Conservation (phyloP, 1,284 basidiomycete species). For the Leccinum solheimii region DNA sequence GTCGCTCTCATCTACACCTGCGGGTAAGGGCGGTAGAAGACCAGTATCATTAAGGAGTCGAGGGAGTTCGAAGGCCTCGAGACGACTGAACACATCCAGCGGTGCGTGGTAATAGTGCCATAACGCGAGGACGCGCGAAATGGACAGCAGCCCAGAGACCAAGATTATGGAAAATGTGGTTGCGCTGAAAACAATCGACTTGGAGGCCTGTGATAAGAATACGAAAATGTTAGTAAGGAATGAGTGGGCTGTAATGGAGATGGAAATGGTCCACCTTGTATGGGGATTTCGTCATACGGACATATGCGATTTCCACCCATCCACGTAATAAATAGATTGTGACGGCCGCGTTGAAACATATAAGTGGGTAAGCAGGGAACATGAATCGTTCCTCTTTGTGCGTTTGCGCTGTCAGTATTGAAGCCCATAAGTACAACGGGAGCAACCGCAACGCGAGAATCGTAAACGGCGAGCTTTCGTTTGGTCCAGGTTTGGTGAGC, state of each 20-base stretch:
- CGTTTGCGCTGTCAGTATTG: slow-evolving; percentile 75
- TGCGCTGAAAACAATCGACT: slow-evolving; percentile 71
- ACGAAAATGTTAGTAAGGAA: slow-evolving; percentile 1
- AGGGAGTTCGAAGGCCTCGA: slow-evolving; percentile 82
- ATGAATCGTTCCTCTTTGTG: slow-evolving; percentile 99
- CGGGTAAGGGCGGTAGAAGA: slow-evolving; percentile 51
- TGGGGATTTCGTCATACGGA: slow-evolving; percentile 76
- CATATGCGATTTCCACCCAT: slow-evolving; percentile 79
- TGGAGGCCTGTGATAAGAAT: slow-evolving; percentile 62
- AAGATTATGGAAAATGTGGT: slow-evolving; percentile 74
- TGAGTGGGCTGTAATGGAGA: slow-evolving; percentile 8
- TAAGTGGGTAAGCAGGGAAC: slow-evolving; percentile 90
- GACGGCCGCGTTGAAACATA: slow-evolving; percentile 94
- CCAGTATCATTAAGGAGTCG: slow-evolving; percentile 75
- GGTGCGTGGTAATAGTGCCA: slow-evolving; percentile 93
- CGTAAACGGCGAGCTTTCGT: slow-evolving; percentile 76
- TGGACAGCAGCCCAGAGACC: slow-evolving; percentile 66
- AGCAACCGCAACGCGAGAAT: slow-evolving; percentile 74
- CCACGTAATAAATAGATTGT: slow-evolving; percentile 80
- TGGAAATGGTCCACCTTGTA: slow-evolving; percentile 62
- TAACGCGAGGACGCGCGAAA: slow-evolving; percentile 79
- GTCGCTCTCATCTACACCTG: slow-evolving; percentile 47
- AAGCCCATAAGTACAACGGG: slow-evolving; percentile 90
- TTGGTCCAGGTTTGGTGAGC: slow-evolving; percentile 49
- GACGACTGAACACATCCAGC: slow-evolving; percentile 68